These are phyloP conservation scores for Saccharum officinarum DNA, from an alignment of 176 grass and related monocot genomes.

Conservation along the genomic window DNA sequence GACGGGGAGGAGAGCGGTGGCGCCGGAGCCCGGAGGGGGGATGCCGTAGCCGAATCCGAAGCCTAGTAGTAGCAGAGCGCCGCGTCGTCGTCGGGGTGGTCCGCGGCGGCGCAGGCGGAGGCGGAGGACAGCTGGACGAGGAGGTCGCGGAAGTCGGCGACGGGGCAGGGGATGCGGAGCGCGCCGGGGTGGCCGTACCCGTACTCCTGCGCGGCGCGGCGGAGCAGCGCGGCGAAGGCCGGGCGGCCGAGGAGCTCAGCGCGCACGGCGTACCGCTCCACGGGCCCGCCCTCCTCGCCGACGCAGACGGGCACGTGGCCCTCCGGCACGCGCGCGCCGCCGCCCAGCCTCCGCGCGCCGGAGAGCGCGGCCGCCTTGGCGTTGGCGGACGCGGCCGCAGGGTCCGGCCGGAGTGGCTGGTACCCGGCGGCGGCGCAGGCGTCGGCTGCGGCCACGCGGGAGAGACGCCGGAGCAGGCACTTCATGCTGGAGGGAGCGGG, in stretches of 20 bases:
- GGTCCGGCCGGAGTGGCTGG: constrained; percentile 34
- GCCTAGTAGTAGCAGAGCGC: constrained; percentile 18
- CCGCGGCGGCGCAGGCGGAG: neutral
- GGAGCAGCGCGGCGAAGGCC: constrained; percentile 72
- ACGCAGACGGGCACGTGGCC: constrained; percentile 86
- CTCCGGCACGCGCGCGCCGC: constrained; percentile 35
- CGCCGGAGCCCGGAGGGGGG: neutral
- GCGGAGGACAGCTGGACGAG: constrained; percentile 39
- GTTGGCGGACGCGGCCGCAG: neutral
- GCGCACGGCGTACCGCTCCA: constrained; percentile 81
- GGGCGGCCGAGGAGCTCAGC: constrained; percentile 66
- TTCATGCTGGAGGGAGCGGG: constrained; percentile 37
- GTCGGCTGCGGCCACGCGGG: constrained; percentile 65
- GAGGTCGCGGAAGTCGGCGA: constrained; percentile 59
- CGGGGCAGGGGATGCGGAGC: constrained; percentile 87
- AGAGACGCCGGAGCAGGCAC: constrained; percentile 61
- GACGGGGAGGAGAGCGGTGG: neutral
- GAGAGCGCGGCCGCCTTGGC: neutral
- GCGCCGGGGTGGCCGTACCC: constrained; percentile 83
- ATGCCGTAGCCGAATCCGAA: neutral
- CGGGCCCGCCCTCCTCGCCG: constrained; percentile 63
- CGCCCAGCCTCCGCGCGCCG: constrained; percentile 17
- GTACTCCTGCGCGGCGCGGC: constrained; percentile 86
- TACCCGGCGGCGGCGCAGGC: constrained; percentile 46
- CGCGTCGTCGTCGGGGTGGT: neutral